These are phyloP conservation scores for Isabelozyma rhagii DNA, from an alignment of 805 yeast genomes.

Conservation along the genomic window DNA sequence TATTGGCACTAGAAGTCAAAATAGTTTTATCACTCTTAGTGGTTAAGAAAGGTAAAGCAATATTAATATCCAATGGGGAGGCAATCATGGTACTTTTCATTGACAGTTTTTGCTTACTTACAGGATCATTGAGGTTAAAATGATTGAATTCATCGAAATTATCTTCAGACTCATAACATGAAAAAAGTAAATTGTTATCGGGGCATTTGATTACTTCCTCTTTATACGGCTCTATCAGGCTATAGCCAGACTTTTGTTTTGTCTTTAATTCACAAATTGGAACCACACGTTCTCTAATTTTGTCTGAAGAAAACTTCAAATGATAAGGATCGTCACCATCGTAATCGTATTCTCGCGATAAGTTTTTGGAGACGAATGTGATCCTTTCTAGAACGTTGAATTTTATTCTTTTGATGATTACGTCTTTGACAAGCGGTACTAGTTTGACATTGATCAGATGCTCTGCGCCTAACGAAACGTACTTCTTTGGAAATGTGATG, in stretches of 20 bases:
- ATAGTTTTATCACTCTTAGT: slow-evolving; percentile 31
- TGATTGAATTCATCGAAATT: background rate
- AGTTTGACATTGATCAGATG: slow-evolving; percentile 61
- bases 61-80: slow-evolving; percentile 41
- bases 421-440: slow-evolving; percentile 61
- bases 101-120: slow-evolving; percentile 1
- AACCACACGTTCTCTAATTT: slow-evolving; percentile 49
- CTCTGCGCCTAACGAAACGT: slow-evolving; percentile 59
- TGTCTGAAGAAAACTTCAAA: slow-evolving; percentile 9
- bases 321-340: slow-evolving; percentile 28
- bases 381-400: slow-evolving; percentile 66
- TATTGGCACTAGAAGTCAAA: slow-evolving; percentile 12
- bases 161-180: slow-evolving; percentile 44
- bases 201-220: slow-evolving; percentile 60
- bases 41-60: slow-evolving; percentile 43
- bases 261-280: slow-evolving; percentile 66
- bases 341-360: slow-evolving; percentile 41
- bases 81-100: slow-evolving; percentile 28
- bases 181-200: slow-evolving; percentile 59
- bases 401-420: slow-evolving; percentile 59
- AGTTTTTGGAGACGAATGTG: slow-evolving; percentile 56
- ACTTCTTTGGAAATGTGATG: slow-evolving; percentile 68
- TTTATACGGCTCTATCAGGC: slow-evolving; percentile 41
- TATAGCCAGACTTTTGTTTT: slow-evolving; percentile 35
- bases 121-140: slow-evolving; percentile 2